Base-by-base conservation (phyloP, 768 basidiomycete species). In the Boletus rubroflammeus region DNA sequence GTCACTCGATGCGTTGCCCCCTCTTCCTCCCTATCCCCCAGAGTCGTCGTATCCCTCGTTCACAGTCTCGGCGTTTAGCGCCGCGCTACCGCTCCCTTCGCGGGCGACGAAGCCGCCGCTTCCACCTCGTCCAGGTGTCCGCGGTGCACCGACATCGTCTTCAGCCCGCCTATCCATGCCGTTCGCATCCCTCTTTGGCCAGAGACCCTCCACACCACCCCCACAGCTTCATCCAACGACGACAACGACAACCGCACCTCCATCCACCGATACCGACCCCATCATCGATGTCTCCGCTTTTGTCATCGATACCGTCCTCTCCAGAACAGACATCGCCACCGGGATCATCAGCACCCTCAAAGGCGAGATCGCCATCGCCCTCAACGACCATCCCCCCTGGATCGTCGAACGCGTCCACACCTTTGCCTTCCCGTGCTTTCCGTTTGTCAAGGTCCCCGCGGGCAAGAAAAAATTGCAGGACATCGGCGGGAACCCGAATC, bases 181-280 rank as follows among this genome's bases (percentile, higher is more conserved):
- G 0, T 93, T 94, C 60, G 86, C 89, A 0, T 86, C 86, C 2
- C 77, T 94, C n/a, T 92, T 91, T 61, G 88, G 84, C 6, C 65
- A 72, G 35, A 62, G 70, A 45, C 54, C 75, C 5, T 59, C 68
- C 38, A 71, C 64, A 23, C 57, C 67, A 19, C 73, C 63, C 9
- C 68, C 68, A 28, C 60, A 62, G 11, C 69, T 48, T 56, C 70
- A 60, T 61, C 67, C 48, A 38, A 62, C 15, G 35, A 68, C 53
- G 9, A 19, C 58, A 2, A 17, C 49, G 21, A 2, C 57, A 67
- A 19, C 51, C 13, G 47, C 64, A 26, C 56, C 75, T 26, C 58
- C 71, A 2, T 52, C 76, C 1, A 43, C 65, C 56, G 54, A 68
- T 5, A 63, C 66, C 13, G 75, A 79, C 39, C 62, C 72, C 21